Evolutionary conservation across 768 basidiomycete genomes (phyloP), one percentile per base, ranked within the genome.

Genomic region (Asterophora parasitica): DNA sequence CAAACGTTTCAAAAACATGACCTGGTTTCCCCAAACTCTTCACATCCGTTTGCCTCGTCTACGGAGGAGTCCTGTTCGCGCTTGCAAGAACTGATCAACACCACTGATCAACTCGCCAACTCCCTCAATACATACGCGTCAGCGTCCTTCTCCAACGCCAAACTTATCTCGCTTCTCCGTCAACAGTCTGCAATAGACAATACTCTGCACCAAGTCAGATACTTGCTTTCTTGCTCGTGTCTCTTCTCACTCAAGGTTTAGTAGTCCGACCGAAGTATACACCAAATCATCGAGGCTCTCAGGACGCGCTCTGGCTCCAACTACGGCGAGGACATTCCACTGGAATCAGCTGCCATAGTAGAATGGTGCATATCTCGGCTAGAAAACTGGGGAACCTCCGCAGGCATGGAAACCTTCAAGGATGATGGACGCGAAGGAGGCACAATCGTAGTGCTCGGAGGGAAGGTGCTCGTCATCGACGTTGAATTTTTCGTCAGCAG

Each of bases 401-500:
- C 74, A 4, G 85, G 83, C 20, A 85, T 89, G 85, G 85, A 89
- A 57, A 71, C 80, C 3, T 90, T 86, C 69, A 78, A 74, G 50
- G 87, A 88, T 52, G 74, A 78, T 38, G 65, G 66, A 15, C 70
- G 71, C 31, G 75, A 74, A 49, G 76, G 75, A 12, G 68, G 68
- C 19, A 67, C 75, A 33, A 82, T 75, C 0, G 66, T 88, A 32
- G 75, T 83, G 15, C 74, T 89, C 31, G 88, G 81, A 3, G 88
- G 88, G 1, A 88, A 88, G 61, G 81, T 88, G n/a, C 68, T 91
- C 8, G 87, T 90, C 28, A 66, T 90, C 45, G 88, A 91, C 60
- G 73, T 89, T 49, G 83, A 87, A 55, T 76, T 91, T 52, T 58
- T 68, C 11, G 62, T 82, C 48, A 67, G 76, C 50, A 67, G 63